Evolutionary conservation across 192 early-diverging fungal species (phyloP).

Genomic region (Podila clonocystis): DNA sequence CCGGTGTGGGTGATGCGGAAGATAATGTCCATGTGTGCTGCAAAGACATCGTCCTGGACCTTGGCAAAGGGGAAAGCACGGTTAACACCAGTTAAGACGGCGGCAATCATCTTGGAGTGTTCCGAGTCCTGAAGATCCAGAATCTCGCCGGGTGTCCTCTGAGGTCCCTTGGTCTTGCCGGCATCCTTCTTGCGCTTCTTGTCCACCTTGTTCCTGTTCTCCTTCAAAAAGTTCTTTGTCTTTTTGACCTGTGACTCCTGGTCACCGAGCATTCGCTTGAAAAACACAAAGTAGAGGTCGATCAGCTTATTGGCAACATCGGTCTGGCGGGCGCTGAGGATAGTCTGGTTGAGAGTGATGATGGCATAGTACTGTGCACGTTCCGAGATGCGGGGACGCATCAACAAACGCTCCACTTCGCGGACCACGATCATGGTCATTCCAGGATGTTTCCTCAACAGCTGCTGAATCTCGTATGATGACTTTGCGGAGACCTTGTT

Average conservation of each 20-base stretch:
- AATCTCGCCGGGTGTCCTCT: conserved; percentile 41
- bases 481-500: conserved; percentile 88
- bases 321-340: conserved; percentile 78
- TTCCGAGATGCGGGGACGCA: conserved; percentile 76
- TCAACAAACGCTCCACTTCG: conserved; percentile 88
- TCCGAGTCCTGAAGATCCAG: conserved; percentile 65
- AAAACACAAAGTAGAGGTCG: conserved; percentile 92
- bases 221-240: conserved; percentile 44
- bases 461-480: conserved; percentile 77
- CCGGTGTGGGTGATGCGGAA: conserved; percentile 91
- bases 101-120: conserved; percentile 88
- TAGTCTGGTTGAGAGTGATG: conserved; percentile 92
- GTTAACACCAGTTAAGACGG: conserved; percentile 93
- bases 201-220: conserved; percentile 57
- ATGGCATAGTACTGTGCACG: conserved; percentile 93
- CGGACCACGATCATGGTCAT: conserved; percentile 91
- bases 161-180: conserved; percentile 48
- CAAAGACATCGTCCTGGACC: conserved; percentile 77
- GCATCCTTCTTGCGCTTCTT: conserved; percentile 61
- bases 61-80: conserved; percentile 93
- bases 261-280: conserved; percentile 80
- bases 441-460: conserved; percentile 79
- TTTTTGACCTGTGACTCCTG: conserved; percentile 50
- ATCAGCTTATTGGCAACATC: conserved; percentile 86
- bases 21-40: conserved; percentile 87